phyloP scores from a whole-genome alignment of 441 rosid genomes.

The Cnidoscolus chayamansa region DNA sequence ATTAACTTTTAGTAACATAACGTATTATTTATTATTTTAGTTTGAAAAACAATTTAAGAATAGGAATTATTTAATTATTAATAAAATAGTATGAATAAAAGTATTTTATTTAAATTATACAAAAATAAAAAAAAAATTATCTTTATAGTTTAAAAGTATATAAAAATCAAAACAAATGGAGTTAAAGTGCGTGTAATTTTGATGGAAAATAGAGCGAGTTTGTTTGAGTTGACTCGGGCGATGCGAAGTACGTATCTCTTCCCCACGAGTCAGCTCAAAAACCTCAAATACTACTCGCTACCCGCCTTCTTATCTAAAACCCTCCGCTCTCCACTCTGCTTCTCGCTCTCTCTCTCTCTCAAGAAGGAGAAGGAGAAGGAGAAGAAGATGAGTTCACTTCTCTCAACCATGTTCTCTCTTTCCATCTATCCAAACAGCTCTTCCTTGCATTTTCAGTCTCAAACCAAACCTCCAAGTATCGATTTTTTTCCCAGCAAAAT shows the following conservation, averaged over 20 bases:
- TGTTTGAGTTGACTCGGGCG: not conserved
- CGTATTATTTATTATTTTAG: too few species aligned
- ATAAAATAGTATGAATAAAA: too few species aligned
- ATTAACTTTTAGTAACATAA: too few species aligned
- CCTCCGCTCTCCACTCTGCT: slow-evolving; percentile 4
- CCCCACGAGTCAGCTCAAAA: slow-evolving; percentile 18
- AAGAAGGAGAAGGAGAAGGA: too few species aligned
- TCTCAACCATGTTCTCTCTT: slow-evolving; percentile 26
- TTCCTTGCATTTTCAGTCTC: slow-evolving; percentile 24
- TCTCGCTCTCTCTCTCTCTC: not conserved
- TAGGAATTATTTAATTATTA: too few species aligned
- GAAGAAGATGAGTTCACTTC: slow-evolving; percentile 36
- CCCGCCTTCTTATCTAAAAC: slow-evolving; percentile 24
- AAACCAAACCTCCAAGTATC: slow-evolving; percentile 26
- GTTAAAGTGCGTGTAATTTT: too few species aligned
- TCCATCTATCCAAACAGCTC: slow-evolving; percentile 30
- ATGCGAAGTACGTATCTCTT: too few species aligned
- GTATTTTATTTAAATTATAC: too few species aligned
- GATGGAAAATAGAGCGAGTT: not conserved
- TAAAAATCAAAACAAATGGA: too few species aligned
- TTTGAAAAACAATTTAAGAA: too few species aligned
- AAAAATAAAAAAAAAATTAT: too few species aligned
- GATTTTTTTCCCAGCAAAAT: slow-evolving; percentile 28
- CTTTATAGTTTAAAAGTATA: too few species aligned
- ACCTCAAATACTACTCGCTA: slow-evolving; percentile 7